These are phyloP conservation scores for Mycena olivaceomarginata DNA, from an alignment of 768 basidiomycete species.

Conservation along the genomic window DNA sequence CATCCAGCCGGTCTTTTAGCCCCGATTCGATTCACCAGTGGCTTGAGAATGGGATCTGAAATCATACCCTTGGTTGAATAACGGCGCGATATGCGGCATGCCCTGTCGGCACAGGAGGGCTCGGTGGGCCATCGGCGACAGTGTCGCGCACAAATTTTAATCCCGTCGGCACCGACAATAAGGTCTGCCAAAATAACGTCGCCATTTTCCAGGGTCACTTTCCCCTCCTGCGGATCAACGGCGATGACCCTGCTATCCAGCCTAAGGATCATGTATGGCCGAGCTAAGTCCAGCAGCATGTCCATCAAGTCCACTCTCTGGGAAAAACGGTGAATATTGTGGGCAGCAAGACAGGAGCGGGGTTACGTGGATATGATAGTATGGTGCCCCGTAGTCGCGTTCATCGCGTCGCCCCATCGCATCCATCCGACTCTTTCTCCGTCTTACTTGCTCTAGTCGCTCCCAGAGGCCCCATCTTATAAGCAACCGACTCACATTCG, in stretches of 20 bases:
- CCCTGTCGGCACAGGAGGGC: not conserved
- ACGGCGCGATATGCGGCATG: not conserved
- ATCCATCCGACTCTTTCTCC: not conserved
- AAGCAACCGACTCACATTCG: not conserved
- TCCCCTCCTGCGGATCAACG: not conserved
- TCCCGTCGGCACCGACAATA: not conserved
- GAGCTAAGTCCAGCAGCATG: not conserved
- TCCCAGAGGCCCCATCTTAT: not conserved
- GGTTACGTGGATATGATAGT: not conserved
- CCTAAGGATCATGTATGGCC: not conserved
- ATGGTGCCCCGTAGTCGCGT: not conserved
- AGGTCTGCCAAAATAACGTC: not conserved
- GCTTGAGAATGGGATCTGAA: not conserved
- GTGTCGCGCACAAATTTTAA: not conserved
- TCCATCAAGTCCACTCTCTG: not conserved
- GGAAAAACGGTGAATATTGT: not conserved
- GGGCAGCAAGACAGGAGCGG: too few relatives aligned
- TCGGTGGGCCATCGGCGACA: not conserved
- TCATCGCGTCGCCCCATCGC: not conserved
- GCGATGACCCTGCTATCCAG: not conserved
- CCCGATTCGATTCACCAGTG: not conserved
- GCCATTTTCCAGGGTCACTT: not conserved
- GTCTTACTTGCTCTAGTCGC: not conserved
- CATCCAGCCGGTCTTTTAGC: not conserved
- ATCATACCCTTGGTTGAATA: not conserved